Evolutionary conservation across 2,329 filamentous ascomycete species (phyloP), one percentile per base, ranked within the genome.

Genomic region (Penicillium sp.): DNA sequence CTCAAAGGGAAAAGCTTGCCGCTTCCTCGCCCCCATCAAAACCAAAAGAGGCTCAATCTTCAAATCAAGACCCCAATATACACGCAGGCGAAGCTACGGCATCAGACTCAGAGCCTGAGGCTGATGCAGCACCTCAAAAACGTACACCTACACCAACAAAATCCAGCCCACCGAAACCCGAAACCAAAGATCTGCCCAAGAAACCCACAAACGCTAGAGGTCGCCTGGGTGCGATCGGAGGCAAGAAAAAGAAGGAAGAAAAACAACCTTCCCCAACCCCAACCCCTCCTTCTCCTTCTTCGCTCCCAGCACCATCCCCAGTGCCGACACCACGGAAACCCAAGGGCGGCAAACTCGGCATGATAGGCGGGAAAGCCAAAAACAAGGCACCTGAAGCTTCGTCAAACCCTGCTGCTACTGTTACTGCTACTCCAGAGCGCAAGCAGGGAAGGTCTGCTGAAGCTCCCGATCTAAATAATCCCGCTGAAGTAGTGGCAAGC

Each of bases 361-460:
- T 71, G 33, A 73, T 76, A 51, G 72, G 74, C 7, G 65, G 69
- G 26, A 70, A 66, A 40, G 22, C 52, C 6, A 66, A 63, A 46
- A 37, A 48, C 35, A 64, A 64, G 48, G 18, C 14, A 20, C 9
- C 40, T 22, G 8, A 40, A 22, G 37, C 35, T 22, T 37, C 52
- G 27, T 25, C 51, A 29, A 49, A 46, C 11, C 35, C 46, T 9
- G 6, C 45, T 50, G 6, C 37, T 15, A 14, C 45, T 50, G 6
- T 33, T 15, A 14, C 40, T 37, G 37, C 20, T n/a, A 6, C 29
- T 12, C n/a, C 33, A 12, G 15, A 40, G n/a, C 37, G 18, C n/a
- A 40, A 22, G 18, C 26, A 27, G 26, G 18, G 8, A 18, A 11
- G n/a, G 9, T 11, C 3, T 2, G 7, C 18, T 18, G 33, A 27